Evolutionary conservation across 2,329 filamentous ascomycete genomes (phyloP).

Genomic region (Ophidiomyces ophidiicola): DNA sequence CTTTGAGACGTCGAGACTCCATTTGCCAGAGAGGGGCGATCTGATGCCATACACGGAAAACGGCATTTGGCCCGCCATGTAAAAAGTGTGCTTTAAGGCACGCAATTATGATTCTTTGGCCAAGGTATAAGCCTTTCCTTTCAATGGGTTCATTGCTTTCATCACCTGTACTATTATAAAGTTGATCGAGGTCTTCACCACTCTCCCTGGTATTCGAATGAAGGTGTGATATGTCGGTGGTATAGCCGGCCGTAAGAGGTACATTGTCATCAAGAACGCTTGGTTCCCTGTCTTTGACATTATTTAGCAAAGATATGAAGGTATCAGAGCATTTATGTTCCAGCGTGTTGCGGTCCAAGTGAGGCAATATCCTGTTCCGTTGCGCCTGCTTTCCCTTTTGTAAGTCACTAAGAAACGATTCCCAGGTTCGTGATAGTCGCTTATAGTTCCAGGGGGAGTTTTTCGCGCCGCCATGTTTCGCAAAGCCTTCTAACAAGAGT

Average conservation of each 20-base stretch:
- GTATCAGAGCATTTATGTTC: too few species aligned
- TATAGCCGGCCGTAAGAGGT: not conserved
- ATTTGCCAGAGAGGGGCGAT: constrained; percentile 32
- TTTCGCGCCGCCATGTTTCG: constrained; percentile 53
- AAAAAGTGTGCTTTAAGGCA: constrained; percentile 31
- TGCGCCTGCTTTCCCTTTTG: constrained; percentile 27
- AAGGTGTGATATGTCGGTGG: not conserved
- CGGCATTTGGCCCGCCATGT: constrained; percentile 27
- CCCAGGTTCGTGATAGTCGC: constrained; percentile 57
- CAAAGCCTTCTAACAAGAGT: constrained; percentile 71
- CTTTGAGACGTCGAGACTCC: constrained; percentile 25
- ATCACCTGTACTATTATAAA: constrained; percentile 12
- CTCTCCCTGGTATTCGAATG: not conserved
- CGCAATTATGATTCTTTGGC: constrained; percentile 29
- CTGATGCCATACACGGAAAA: constrained; percentile 29
- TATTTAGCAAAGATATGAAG: too few species aligned
- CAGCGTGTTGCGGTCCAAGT: too few species aligned
- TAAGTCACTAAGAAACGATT: constrained; percentile 44
- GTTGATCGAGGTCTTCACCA: constrained; percentile 1
- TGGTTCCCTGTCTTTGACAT: too few species aligned
- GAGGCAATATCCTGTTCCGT: too few species aligned
- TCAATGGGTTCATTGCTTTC: constrained; percentile 23
- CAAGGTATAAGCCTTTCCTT: constrained; percentile 32
- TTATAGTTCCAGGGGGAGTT: constrained; percentile 59
- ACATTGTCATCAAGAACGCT: not conserved